phyloP scores from a whole-genome alignment of 345 rosid species.

The Adansonia digitata region DNA sequence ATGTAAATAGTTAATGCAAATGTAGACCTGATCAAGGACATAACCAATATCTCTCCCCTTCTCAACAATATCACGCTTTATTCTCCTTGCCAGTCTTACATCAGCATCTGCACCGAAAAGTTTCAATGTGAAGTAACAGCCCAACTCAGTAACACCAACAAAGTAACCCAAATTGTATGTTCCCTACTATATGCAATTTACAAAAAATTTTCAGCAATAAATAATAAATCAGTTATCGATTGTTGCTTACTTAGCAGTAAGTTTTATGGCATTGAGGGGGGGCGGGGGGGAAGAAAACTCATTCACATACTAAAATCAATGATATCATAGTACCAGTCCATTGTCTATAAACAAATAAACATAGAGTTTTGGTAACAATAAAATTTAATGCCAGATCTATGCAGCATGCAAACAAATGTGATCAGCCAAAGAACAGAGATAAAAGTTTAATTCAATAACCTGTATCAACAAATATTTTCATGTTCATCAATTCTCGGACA shows the following conservation, averaged over 20 bases:
- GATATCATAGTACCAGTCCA: neutral
- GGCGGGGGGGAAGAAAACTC: neutral
- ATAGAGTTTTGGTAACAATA: neutral
- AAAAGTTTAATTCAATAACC: conserved; percentile 33
- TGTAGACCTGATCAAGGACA: conserved; percentile 84
- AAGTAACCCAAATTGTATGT: neutral
- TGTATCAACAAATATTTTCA: conserved; percentile 98
- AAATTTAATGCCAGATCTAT: neutral
- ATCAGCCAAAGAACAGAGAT: neutral
- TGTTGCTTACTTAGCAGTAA: neutral
- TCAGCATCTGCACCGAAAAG: conserved; percentile 90
- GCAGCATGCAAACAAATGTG: neutral
- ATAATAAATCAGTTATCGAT: neutral
- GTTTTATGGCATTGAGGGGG: too few species aligned
- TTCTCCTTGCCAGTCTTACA: conserved; percentile 96
- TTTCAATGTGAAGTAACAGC: conserved; percentile 34
- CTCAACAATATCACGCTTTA: conserved; percentile 81
- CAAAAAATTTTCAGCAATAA: neutral
- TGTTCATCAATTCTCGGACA: conserved; percentile 84
- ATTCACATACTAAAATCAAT: neutral
- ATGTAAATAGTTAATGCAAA: neutral
- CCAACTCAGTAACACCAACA: conserved; percentile 24
- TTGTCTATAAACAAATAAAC: neutral
- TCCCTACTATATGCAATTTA: conserved; percentile 5
- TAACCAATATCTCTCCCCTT: conserved; percentile 80